These are phyloP conservation scores for Mortierella hygrophila DNA, from an alignment of 192 early-diverging fungal genomes.

Conservation along the genomic window DNA sequence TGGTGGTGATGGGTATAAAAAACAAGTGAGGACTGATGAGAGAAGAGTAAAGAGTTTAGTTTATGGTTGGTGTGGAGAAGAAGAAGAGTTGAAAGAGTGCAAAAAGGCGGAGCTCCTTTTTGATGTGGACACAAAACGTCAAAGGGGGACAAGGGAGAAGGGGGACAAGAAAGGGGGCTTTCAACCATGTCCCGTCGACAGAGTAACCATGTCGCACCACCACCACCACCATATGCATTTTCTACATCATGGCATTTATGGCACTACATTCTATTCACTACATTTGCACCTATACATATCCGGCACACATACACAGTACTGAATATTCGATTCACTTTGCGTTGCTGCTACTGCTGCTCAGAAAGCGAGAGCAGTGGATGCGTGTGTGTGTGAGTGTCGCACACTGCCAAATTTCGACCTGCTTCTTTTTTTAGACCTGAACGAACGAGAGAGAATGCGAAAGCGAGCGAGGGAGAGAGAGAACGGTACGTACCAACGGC, in stretches of 20 bases:
- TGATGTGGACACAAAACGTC: too few relatives aligned
- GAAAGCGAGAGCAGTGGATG: neutral
- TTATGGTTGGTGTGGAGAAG: neutral
- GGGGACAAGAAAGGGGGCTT: neutral
- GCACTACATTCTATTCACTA: too few relatives aligned
- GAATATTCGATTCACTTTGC: neutral
- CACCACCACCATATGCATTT: too few relatives aligned
- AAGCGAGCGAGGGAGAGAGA: neutral
- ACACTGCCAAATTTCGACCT: neutral
- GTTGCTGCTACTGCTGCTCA: constrained; percentile 1
- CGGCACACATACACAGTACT: neutral
- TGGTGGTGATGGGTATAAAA: neutral
- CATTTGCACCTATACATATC: neutral
- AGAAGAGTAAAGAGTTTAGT: neutral
- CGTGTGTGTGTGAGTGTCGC: too few relatives aligned
- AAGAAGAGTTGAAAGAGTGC: too few relatives aligned
- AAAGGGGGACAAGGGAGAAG: neutral
- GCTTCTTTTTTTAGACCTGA: constrained; percentile 4
- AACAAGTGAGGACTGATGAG: neutral
- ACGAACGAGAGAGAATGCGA: neutral
- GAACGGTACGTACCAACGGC: neutral
- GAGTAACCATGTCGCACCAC: too few relatives aligned
- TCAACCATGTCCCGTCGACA: neutral
- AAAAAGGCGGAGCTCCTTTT: too few relatives aligned
- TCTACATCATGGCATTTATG: too few relatives aligned